phyloP scores from a whole-genome alignment of 108 stramenopile species.

The Discostella pseudostelligera region DNA sequence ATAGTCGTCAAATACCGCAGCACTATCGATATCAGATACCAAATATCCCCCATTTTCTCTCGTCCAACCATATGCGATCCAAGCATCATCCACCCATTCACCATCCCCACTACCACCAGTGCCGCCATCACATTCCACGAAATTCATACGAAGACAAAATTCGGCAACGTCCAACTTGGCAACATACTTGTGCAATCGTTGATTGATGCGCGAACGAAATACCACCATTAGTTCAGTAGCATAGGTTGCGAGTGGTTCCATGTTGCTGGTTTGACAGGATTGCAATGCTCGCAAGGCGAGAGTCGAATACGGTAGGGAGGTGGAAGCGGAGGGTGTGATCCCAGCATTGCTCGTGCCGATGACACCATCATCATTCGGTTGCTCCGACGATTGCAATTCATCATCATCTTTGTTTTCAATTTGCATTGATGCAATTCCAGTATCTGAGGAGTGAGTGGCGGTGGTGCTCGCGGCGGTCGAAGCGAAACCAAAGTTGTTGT shows the following conservation, averaged over 20 bases:
- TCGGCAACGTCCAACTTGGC: slow-evolving; percentile 30
- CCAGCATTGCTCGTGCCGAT: neutral
- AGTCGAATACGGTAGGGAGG: slow-evolving; percentile 37
- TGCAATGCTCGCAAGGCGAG: slow-evolving; percentile 33
- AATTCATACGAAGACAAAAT: slow-evolving; percentile 33
- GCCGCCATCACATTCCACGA: slow-evolving; percentile 27
- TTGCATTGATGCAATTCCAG: neutral
- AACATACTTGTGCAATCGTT: slow-evolving; percentile 32
- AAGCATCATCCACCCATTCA: slow-evolving; percentile 4
- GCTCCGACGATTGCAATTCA: no score
- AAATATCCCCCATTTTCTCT: slow-evolving; percentile 26
- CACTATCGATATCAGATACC: slow-evolving; percentile 29
- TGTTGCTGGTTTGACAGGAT: slow-evolving; percentile 12
- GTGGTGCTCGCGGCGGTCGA: no score
- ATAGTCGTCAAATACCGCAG: neutral
- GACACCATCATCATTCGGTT: neutral
- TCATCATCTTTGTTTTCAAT: no score
- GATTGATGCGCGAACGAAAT: slow-evolving; percentile 38
- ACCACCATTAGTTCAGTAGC: slow-evolving; percentile 25
- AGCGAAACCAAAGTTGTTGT: no score
- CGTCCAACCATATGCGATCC: slow-evolving; percentile 31
- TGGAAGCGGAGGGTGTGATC: neutral
- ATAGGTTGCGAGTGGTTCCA: slow-evolving; percentile 44
- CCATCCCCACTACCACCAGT: neutral
- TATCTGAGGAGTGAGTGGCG: no score